Conservation (phyloP, 2,329 filamentous ascomycete species). For the Aplosporella prunicola region DNA sequence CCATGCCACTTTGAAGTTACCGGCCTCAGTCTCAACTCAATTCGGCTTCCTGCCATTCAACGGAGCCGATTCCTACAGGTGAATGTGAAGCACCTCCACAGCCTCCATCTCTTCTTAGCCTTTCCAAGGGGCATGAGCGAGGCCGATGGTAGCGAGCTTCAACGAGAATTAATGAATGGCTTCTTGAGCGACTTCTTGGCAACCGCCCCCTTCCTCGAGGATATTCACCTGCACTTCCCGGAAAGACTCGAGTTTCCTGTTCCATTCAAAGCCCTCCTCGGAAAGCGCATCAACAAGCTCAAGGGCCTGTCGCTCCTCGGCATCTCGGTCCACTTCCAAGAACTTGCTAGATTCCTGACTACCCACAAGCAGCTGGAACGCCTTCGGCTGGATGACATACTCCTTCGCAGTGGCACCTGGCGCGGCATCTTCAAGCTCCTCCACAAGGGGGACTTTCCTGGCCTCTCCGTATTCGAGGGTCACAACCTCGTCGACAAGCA, state of each 20-base stretch:
- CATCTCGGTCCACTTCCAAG: slow-evolving; percentile 1
- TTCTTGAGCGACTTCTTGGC: background rate
- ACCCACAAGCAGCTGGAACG: slow-evolving; percentile 1
- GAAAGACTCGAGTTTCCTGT: too few relatives aligned
- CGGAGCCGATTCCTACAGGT: background rate
- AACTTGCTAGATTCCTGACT: slow-evolving; percentile 3
- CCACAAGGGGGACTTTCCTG: slow-evolving; percentile 2
- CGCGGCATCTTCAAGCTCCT: slow-evolving; percentile 3
- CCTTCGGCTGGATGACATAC: slow-evolving; percentile 3
- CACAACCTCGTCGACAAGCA: slow-evolving; percentile 3
- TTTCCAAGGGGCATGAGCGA: background rate
- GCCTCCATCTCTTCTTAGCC: background rate
- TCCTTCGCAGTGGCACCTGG: slow-evolving; percentile 2
- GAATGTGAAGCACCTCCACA: background rate
- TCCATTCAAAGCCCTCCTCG: too few relatives aligned
- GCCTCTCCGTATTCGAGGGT: slow-evolving; percentile 3
- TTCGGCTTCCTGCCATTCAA: background rate
- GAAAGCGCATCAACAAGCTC: slow-evolving; percentile 3
- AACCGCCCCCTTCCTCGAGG: too few relatives aligned
- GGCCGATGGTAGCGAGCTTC: background rate
- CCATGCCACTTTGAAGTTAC: background rate
- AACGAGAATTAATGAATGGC: slow-evolving; percentile 1
- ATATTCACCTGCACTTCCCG: too few relatives aligned
- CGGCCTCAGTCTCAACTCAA: background rate
- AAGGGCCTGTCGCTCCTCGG: slow-evolving; percentile 1